phyloP scores from a whole-genome alignment of 805 yeast species.

The Priceomyces haplophilus region DNA sequence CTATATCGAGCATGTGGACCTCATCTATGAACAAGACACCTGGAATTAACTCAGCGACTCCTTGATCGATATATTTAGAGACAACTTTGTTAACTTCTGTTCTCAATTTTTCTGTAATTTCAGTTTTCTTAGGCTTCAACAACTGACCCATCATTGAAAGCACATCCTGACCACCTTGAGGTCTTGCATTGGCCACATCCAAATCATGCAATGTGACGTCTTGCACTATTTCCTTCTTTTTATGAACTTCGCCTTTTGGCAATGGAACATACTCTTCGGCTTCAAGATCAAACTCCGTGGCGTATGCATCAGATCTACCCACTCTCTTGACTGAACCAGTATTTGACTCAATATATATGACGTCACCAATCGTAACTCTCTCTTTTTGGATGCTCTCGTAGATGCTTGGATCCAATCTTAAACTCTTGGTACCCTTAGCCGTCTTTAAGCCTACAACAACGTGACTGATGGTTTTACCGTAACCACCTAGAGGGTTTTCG shows the following conservation, averaged over 20 bases:
- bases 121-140: slow-evolving; percentile 93
- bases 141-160: slow-evolving; percentile 96
- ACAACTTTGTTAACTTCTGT: slow-evolving; percentile 94
- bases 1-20: slow-evolving; percentile 97
- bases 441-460: slow-evolving; percentile 92
- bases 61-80: slow-evolving; percentile 94
- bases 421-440: slow-evolving; percentile 85
- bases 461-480: slow-evolving; percentile 93
- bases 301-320: slow-evolving; percentile 97
- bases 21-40: slow-evolving; percentile 98
- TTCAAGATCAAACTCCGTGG: slow-evolving; percentile 96
- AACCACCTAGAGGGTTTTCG: slow-evolving; percentile 95
- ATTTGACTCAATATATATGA: slow-evolving; percentile 93
- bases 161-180: slow-evolving; percentile 95
- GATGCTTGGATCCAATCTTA: slow-evolving; percentile 86
- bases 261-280: slow-evolving; percentile 98
- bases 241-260: slow-evolving; percentile 98
- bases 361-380: slow-evolving; percentile 92
- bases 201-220: slow-evolving; percentile 95
- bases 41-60: slow-evolving; percentile 95
- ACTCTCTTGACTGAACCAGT: slow-evolving; percentile 97
- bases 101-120: slow-evolving; percentile 92
- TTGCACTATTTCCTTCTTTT: slow-evolving; percentile 96
- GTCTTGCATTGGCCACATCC: slow-evolving; percentile 94
- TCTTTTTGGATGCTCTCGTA: slow-evolving; percentile 95